Conservation (phyloP, 2,329 filamentous ascomycete genomes). For the Aspergillus sp. region DNA sequence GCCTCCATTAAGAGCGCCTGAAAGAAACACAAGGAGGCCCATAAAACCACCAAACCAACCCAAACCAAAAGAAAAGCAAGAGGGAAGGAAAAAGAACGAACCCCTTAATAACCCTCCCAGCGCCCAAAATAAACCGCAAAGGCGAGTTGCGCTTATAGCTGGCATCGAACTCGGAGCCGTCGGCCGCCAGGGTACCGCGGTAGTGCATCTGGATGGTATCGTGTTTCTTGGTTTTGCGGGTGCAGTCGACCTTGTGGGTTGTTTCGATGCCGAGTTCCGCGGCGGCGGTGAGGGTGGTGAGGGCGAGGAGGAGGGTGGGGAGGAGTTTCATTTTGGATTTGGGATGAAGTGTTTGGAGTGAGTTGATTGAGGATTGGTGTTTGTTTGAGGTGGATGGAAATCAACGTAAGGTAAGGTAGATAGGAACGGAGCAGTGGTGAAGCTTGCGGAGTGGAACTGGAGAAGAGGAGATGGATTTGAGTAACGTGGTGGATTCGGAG, state of each 20-base stretch:
- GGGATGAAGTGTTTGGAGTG: not conserved
- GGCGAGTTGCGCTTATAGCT: conserved; percentile 75
- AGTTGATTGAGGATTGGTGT: not conserved
- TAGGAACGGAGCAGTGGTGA: not conserved
- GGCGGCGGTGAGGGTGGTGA: conserved; percentile 52
- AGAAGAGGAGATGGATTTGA: not conserved
- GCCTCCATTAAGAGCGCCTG: not conserved
- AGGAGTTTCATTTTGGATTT: conserved; percentile 21
- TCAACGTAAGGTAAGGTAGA: not conserved
- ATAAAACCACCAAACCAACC: too few species aligned
- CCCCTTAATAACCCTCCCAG: conserved; percentile 85
- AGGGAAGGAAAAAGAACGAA: conserved; percentile 19
- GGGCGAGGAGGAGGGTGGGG: conserved; percentile 38
- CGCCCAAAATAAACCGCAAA: conserved; percentile 75
- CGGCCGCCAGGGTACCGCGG: conserved; percentile 71
- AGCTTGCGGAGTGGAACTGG: not conserved
- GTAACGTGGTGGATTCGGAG: not conserved
- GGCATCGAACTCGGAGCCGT: conserved; percentile 80
- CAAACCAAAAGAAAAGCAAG: too few species aligned
- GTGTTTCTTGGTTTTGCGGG: conserved; percentile 71
- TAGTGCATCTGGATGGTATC: conserved; percentile 88
- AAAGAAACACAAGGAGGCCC: not conserved
- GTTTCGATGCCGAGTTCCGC: conserved; percentile 71
- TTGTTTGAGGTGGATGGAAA: not conserved
- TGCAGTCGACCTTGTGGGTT: conserved; percentile 71